phyloP scores from a whole-genome alignment of 805 yeast genomes.

The Yarrowia sp. region DNA sequence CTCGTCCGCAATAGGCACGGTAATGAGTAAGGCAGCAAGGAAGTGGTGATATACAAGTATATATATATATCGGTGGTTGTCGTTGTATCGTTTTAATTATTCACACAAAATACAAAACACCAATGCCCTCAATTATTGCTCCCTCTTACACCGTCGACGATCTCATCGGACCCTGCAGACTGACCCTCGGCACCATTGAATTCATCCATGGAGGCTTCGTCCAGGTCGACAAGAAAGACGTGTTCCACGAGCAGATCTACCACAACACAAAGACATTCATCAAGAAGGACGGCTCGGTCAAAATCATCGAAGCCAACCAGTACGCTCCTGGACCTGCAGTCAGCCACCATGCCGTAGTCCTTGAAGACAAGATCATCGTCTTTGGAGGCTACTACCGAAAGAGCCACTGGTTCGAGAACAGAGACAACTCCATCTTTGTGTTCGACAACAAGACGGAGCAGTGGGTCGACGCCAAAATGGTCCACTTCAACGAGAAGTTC shows the following conservation, averaged over 20 bases:
- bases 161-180: conserved; percentile 22
- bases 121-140: background rate
- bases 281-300: background rate
- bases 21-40: conserved; percentile 10
- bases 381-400: conserved; percentile 24
- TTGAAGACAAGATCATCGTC: conserved; percentile 20
- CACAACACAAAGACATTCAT: conserved; percentile 11
- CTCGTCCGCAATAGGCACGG: background rate
- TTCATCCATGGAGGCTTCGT: conserved; percentile 20
- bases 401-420: conserved; percentile 18
- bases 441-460: conserved; percentile 24
- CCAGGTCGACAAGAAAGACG: conserved; percentile 17
- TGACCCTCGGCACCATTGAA: conserved; percentile 2
- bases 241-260: conserved; percentile 19
- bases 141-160: conserved; percentile 9
- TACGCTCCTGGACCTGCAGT: conserved; percentile 21
- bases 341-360: conserved; percentile 22
- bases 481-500: conserved; percentile 21
- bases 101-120: background rate
- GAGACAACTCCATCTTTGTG: conserved; percentile 23
- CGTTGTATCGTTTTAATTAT: too few species aligned
- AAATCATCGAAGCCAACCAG: conserved; percentile 8
- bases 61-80: background rate
- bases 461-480: conserved; percentile 21
- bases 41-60: background rate